Conservation (phyloP, 1,139 yeast genomes). For the Kluyveromyces sp. region DNA sequence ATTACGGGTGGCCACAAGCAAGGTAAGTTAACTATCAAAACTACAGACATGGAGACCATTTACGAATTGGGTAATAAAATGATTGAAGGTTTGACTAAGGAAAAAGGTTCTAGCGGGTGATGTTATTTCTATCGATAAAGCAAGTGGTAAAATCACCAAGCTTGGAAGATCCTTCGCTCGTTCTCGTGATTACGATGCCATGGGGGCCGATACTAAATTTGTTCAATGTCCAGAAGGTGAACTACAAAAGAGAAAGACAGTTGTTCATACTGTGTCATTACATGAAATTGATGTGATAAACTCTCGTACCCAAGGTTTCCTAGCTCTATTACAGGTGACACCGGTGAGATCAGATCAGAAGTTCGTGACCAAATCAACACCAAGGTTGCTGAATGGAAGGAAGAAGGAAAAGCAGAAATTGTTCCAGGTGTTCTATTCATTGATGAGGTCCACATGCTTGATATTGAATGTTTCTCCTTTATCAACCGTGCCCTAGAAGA, state of each 20-base stretch:
- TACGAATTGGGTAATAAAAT: slow-evolving; percentile 95
- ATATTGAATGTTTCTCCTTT: slow-evolving; percentile 92
- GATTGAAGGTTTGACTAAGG: slow-evolving; percentile 93
- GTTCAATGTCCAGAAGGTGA: slow-evolving; percentile 99
- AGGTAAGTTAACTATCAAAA: slow-evolving; percentile 93
- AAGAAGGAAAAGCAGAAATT: slow-evolving; percentile 97
- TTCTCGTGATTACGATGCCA: slow-evolving; percentile 96
- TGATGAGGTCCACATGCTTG: slow-evolving; percentile 98
- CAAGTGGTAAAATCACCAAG: slow-evolving; percentile 88
- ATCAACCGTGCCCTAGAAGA: slow-evolving; percentile 95
- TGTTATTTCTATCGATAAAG: slow-evolving; percentile 90
- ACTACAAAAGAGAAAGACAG: slow-evolving; percentile 89
- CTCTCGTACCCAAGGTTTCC: slow-evolving; percentile 94
- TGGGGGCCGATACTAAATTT: slow-evolving; percentile 97
- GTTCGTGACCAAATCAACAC: slow-evolving; percentile 95
- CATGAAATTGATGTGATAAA: slow-evolving; percentile 98
- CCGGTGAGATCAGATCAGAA: slow-evolving; percentile 94
- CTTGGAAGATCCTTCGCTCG: slow-evolving; percentile 93
- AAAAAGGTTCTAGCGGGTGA: slow-evolving; percentile 96
- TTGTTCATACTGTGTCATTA: slow-evolving; percentile 89
- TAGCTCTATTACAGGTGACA: slow-evolving; percentile 93
- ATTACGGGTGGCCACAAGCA: slow-evolving; percentile 97
- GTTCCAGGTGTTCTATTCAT: slow-evolving; percentile 97
- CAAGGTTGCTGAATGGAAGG: slow-evolving; percentile 98
- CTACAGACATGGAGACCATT: slow-evolving; percentile 98